Conservation (phyloP, 2,329 filamentous ascomycete genomes). For the Penicillium polonicum region DNA sequence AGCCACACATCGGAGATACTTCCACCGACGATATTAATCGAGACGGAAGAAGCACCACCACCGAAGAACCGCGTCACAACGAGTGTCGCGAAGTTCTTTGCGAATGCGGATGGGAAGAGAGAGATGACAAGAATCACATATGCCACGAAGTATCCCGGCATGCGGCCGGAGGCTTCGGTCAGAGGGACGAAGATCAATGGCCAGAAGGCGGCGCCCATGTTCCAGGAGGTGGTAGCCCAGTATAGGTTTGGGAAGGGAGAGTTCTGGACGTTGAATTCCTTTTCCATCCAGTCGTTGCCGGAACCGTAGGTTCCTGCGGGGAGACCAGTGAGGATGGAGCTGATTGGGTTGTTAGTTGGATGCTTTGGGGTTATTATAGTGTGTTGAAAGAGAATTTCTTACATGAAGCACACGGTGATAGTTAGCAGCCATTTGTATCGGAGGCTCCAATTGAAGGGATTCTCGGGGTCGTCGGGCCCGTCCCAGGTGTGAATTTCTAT, state of each 20-base stretch:
- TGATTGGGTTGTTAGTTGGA: slow-evolving; percentile 8
- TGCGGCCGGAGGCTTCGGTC: slow-evolving; percentile 43
- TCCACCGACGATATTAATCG: slow-evolving; percentile 43
- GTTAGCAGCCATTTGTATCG: slow-evolving; percentile 45
- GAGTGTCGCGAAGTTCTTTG: slow-evolving; percentile 48
- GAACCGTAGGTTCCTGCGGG: slow-evolving; percentile 44
- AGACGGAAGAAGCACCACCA: slow-evolving; percentile 45
- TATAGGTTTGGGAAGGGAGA: slow-evolving; percentile 31
- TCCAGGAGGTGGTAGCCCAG: slow-evolving; percentile 38
- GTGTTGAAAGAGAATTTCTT: background rate
- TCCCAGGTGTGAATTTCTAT: slow-evolving; percentile 30
- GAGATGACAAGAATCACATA: slow-evolving; percentile 45
- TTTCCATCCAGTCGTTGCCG: slow-evolving; percentile 30
- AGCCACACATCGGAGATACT: slow-evolving; percentile 41
- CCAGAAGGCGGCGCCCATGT: slow-evolving; percentile 38
- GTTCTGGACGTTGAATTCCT: slow-evolving; percentile 35
- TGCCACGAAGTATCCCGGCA: slow-evolving; percentile 46
- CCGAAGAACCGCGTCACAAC: slow-evolving; percentile 47
- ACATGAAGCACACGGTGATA: slow-evolving; percentile 45
- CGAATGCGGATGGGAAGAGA: slow-evolving; percentile 44
- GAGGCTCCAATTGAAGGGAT: slow-evolving; percentile 42
- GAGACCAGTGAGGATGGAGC: slow-evolving; percentile 43
- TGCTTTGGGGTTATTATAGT: background rate
- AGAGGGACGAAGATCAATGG: slow-evolving; percentile 35
- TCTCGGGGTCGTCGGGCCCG: slow-evolving; percentile 24